Conservation (phyloP, 139 green algal species). For the Picochlorum sp. region DNA sequence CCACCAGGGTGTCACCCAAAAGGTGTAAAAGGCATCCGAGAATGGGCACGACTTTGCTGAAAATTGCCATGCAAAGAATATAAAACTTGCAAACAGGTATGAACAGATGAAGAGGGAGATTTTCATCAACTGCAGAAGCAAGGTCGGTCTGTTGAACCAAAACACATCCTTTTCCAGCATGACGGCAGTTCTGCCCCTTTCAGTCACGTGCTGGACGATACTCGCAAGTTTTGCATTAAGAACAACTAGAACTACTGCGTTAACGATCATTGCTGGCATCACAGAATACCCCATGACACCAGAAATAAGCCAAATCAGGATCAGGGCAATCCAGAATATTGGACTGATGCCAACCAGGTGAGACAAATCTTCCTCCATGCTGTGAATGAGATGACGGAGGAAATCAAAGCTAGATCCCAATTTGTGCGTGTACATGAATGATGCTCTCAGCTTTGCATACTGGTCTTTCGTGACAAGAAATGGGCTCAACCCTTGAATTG, state of each 20-base stretch:
- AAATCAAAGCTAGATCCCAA: conserved; percentile 28
- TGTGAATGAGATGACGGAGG: conserved; percentile 6
- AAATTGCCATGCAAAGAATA: conserved; percentile 28
- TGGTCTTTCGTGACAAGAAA: conserved; percentile 8
- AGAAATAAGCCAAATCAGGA: conserved; percentile 24
- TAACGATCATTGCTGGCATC: conserved; percentile 7
- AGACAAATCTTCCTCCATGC: conserved; percentile 28
- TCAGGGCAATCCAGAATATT: conserved; percentile 13
- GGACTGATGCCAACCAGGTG: conserved; percentile 24
- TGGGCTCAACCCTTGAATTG: background rate
- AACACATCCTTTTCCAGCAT: conserved; percentile 26
- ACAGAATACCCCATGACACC: conserved; percentile 20
- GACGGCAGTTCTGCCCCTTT: conserved; percentile 3
- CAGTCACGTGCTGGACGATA: conserved; percentile 30
- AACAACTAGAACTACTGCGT: conserved; percentile 9
- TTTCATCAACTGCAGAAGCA: conserved; percentile 33
- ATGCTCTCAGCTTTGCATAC: conserved; percentile 30
- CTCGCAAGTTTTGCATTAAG: conserved; percentile 6
- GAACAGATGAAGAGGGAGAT: conserved; percentile 32
- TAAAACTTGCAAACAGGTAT: conserved; percentile 25
- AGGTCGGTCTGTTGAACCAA: conserved; percentile 25
- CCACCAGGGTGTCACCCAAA: conserved; percentile 20
- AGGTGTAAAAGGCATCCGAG: conserved; percentile 14
- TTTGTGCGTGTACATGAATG: conserved; percentile 40
- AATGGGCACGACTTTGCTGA: conserved; percentile 35